Percentiles rank a stretch among this genome's conserved stretches.
These are phyloP conservation scores for Quercus berberidifolia DNA, from an alignment of 306 rosid species.

Conservation along the genomic window DNA sequence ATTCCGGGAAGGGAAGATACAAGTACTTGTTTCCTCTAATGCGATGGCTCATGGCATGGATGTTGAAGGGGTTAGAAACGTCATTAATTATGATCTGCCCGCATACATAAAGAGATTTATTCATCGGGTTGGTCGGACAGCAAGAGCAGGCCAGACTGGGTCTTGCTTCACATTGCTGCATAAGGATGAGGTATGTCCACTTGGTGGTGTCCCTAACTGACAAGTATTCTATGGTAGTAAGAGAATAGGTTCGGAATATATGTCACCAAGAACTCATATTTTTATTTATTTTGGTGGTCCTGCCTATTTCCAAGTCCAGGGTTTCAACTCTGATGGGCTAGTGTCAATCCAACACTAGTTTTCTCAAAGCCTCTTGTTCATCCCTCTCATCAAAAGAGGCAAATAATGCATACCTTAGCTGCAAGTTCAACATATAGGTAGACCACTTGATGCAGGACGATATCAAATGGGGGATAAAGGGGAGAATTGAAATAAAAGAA, in stretches of 20 bases:
- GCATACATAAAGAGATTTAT: conserved; percentile 74
- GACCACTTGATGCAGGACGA: background rate
- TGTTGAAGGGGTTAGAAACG: conserved; percentile 83
- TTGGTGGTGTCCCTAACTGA: background rate
- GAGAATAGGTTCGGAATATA: background rate
- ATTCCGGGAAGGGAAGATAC: conserved; percentile 77
- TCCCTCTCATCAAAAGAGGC: background rate
- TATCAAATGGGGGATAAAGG: too few species aligned
- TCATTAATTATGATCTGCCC: conserved; percentile 84
- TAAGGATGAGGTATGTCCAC: conserved; percentile 61
- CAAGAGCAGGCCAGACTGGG: conserved; percentile 90
- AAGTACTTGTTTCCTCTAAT: conserved; percentile 90
- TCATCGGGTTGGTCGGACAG: conserved; percentile 95
- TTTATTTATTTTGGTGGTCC: background rate
- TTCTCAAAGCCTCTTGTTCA: conserved; percentile 9
- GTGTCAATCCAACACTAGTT: background rate
- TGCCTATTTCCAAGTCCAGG: background rate
- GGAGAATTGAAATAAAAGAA: too few species aligned
- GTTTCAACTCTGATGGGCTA: background rate
- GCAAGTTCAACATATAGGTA: background rate
- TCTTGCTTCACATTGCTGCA: conserved; percentile 80
- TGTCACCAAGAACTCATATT: background rate
- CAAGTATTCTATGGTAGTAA: background rate
- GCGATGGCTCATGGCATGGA: conserved; percentile 99
- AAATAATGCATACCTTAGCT: background rate